These are phyloP conservation scores for Epichloe gansuensis DNA, from an alignment of 2,329 filamentous ascomycete genomes.

Conservation along the genomic window DNA sequence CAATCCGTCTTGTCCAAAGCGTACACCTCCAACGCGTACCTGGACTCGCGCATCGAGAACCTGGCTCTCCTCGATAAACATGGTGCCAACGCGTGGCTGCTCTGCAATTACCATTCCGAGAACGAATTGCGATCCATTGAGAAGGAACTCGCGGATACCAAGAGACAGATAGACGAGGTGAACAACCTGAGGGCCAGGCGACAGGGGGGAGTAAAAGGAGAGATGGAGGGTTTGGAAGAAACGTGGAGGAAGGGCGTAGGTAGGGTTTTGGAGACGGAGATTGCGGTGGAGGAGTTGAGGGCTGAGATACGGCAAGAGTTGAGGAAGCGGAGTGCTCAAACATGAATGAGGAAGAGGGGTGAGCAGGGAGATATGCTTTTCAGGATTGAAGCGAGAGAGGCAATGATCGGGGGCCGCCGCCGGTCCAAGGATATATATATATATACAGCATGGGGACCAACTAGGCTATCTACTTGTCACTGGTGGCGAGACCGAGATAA, in stretches of 20 bases:
- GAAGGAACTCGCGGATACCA: constrained; percentile 55
- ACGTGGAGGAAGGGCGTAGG: constrained; percentile 70
- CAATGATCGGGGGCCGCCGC: no score
- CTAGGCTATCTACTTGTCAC: background rate
- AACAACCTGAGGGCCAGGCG: constrained; percentile 55
- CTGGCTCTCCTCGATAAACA: constrained; percentile 64
- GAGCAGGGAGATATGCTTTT: no score
- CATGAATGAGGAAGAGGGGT: background rate
- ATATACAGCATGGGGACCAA: no score
- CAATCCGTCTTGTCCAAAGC: constrained; percentile 49
- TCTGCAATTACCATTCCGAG: constrained; percentile 72
- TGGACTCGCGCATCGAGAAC: constrained; percentile 36
- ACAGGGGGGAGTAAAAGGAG: constrained; percentile 60
- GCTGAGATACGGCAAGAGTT: constrained; percentile 53
- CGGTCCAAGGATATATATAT: no score
- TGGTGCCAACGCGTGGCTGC: constrained; percentile 85
- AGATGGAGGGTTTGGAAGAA: constrained; percentile 62
- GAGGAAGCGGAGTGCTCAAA: constrained; percentile 17
- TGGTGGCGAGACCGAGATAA: background rate
- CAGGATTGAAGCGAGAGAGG: no score
- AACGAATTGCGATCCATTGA: constrained; percentile 52
- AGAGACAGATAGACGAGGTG: constrained; percentile 58
- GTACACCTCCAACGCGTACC: constrained; percentile 38
- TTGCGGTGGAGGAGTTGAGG: constrained; percentile 63
- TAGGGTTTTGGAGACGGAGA: constrained; percentile 71